Evolutionary conservation across 179 eudicot species (phyloP), one percentile per base, ranked within the genome.

Genomic region (Corrigiola litoralis): DNA sequence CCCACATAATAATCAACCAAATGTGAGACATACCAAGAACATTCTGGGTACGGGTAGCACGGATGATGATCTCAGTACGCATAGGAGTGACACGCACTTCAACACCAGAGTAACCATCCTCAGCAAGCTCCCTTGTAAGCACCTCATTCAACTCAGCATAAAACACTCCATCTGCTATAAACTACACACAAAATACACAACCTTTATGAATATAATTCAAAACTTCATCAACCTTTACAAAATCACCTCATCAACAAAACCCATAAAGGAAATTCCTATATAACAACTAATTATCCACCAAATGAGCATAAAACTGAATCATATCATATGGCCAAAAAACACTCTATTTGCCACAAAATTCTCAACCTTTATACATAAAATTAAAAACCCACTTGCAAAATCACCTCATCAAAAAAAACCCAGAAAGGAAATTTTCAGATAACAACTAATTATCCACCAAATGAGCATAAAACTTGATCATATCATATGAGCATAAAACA

Each of bases 31-130:
- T 57, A 82, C 86, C 86, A 25, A 82, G 81, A 49, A 82, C 83
- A 63, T 79, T 76, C 64, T 82, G 86, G 44, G 86, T 82, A 13
- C 83, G 81, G 4, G 86, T 82, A 38, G 86, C 86, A 13, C 86
- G 77, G 50, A 82, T 82, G 58, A 82, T 82, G 63, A 82, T 82
- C 68, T 82, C 86, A 24, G 83, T 82, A 4, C 86, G 76, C 81
- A 79, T 71, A 24, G 81, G 86, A 44, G 86, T 82, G 23, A 82
- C 86, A 53, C 86, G 69, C 24, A 79, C 86, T 57, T 82, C 86
- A 23, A 82, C 86, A 13, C 84, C 86, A 38, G 83, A 82, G 70
- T 82, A 82, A 2, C 86, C 86, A 72, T 82, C 86, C 65, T 82
- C 84, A 1, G 86, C 86, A 5, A 82, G 61, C 67, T 82, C 84